Base-by-base conservation (phyloP, 305 asterid species). In the Solanum hybrid region DNA sequence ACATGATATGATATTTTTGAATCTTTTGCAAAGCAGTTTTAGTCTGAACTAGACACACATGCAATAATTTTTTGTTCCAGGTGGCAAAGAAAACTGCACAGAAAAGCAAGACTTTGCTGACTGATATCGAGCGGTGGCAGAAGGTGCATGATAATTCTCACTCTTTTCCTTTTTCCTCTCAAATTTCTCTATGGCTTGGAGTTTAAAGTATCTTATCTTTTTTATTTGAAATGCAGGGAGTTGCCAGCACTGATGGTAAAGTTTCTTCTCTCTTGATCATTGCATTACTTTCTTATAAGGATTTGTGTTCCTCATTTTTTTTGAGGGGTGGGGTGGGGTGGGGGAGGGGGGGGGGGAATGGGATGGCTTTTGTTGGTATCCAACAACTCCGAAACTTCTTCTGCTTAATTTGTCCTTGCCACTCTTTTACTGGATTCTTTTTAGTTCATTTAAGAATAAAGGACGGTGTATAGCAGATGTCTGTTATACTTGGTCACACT, bases 61-160 rank as follows among this genome's bases (percentile, higher is more conserved):
- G 41, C 85, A 77, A 36, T 90, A 89, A 89, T 51, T 87, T 41
- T 90, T 38, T 91, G 70, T 89, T 89, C 65, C 92, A 96, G 98
- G 98, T 92, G 87, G 97, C 98, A 61, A 95, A 95, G 94, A 95
- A 91, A 91, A 96, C 98, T 88, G 98, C 98, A 65, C 95, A 94
- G 90, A 96, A 95, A 91, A 96, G 98, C 92, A 96, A 96, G 95
- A 94, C 94, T 88, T 91, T 96, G 76, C 91, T 95, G 89, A 94
- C 95, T 90, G 98, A 95, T 92, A 92, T 95, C 32, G 98, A 96
- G 91, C 91, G 98, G 81, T 95, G 98, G 98, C 98, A 96, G 92
- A 96, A 96, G 96, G 98, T 95, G 88, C 83, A 75, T 89, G 84
- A 27, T 38, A 87, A 81, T 89, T 78, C 12, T 34, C 61, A 33